Evolutionary conservation across 2,329 filamentous ascomycete species (phyloP).

Genomic region (Leptosphaerulina australis): DNA sequence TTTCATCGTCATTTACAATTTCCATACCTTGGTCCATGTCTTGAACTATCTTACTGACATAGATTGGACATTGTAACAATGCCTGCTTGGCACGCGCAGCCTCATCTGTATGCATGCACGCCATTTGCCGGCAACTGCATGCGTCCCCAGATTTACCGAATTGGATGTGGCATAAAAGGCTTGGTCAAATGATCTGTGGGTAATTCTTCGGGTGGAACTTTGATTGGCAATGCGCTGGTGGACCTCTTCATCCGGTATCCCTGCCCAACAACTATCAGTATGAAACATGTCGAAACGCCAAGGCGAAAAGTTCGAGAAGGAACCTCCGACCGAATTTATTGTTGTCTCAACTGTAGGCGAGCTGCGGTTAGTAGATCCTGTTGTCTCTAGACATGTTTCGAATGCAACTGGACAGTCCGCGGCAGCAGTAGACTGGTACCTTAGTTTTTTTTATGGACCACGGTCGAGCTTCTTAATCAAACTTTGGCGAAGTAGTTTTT

Average conservation of each 20-base stretch:
- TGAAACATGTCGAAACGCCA: conserved; percentile 20
- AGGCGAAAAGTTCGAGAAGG: conserved; percentile 7
- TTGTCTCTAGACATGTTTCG: not conserved
- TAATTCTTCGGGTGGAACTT: conserved; percentile 22
- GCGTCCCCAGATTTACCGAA: conserved; percentile 26
- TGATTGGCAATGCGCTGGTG: conserved; percentile 17
- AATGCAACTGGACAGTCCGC: no score
- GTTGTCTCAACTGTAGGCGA: not conserved
- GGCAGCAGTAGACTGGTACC: no score
- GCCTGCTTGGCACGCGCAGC: conserved; percentile 25
- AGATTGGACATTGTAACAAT: conserved; percentile 26
- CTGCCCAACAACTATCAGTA: conserved; percentile 7
- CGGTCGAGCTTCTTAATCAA: no score
- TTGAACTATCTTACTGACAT: conserved; percentile 26
- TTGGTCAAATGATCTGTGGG: conserved; percentile 27
- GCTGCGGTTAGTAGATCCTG: not conserved
- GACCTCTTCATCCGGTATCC: conserved; percentile 11
- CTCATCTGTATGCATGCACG: conserved; percentile 17
- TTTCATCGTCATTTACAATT: conserved; percentile 13
- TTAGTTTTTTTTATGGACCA: no score
- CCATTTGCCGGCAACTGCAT: conserved; percentile 23
- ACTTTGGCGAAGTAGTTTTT: conserved; percentile 41
- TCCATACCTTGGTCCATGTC: conserved; percentile 8
- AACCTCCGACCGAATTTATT: not conserved
- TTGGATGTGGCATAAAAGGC: conserved; percentile 22